These are phyloP conservation scores for Neospora caninum DNA, from an alignment of 169 alveolate species.

Conservation along the genomic window DNA sequence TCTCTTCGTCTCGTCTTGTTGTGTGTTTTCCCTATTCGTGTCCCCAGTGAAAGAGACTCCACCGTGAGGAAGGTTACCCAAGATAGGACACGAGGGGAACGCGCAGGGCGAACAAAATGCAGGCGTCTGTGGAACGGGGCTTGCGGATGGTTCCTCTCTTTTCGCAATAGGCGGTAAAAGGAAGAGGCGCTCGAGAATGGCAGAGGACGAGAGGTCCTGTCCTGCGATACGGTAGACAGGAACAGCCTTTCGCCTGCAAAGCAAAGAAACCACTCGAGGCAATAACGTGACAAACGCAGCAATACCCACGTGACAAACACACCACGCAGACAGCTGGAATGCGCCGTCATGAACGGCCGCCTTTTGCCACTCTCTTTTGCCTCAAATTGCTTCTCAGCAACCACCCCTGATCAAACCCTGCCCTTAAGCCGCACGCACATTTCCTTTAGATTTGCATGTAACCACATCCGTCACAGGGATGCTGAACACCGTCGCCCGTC, in stretches of 20 bases:
- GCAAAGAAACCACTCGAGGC: background rate
- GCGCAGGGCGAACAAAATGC: background rate
- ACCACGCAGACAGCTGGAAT: too few species aligned
- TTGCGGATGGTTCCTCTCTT: background rate
- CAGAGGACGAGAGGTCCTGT: background rate
- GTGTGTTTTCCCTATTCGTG: background rate
- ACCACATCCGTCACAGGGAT: too few species aligned
- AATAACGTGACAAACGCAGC: background rate
- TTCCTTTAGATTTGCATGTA: too few species aligned
- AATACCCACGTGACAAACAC: too few species aligned
- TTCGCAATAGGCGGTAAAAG: background rate
- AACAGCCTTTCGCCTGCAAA: background rate
- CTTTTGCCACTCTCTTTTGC: too few species aligned
- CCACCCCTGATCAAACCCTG: too few species aligned
- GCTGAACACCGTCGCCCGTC: too few species aligned
- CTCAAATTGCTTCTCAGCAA: too few species aligned
- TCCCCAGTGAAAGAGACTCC: background rate
- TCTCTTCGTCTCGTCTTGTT: background rate
- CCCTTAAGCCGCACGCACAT: too few species aligned
- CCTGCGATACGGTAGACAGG: background rate
- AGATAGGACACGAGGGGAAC: background rate
- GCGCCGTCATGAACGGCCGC: too few species aligned
- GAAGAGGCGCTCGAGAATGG: background rate
- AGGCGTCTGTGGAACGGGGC: background rate
- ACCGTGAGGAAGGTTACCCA: background rate